Conservation (phyloP, 768 basidiomycete species). For the Termitomyces sp. region DNA sequence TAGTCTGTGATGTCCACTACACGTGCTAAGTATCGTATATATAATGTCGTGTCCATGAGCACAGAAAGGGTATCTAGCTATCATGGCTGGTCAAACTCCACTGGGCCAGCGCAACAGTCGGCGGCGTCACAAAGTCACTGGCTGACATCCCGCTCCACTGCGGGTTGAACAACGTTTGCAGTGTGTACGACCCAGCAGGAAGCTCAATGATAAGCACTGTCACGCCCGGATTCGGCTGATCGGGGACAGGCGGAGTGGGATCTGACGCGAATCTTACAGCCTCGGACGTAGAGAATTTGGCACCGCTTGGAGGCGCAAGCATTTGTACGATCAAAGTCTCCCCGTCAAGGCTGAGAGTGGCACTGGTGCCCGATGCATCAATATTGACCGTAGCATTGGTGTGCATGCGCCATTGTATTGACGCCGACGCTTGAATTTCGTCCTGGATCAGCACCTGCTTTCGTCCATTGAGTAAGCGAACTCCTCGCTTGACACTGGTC, state of each 20-base stretch:
- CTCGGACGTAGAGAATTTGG: slow-evolving; percentile 47
- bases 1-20: not conserved
- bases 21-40: not conserved
- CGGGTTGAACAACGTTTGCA: slow-evolving; percentile 91
- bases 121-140: slow-evolving; percentile 60
- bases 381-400: slow-evolving; percentile 80
- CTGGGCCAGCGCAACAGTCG: slow-evolving; percentile 57
- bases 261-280: slow-evolving; percentile 58
- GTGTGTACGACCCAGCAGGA: slow-evolving; percentile 62
- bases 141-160: slow-evolving; percentile 72
- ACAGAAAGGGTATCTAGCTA: slow-evolving; percentile 30
- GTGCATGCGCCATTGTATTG: slow-evolving; percentile 88
- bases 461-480: slow-evolving; percentile 77
- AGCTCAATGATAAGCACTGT: slow-evolving; percentile 72
- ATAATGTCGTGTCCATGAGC: slow-evolving; percentile 7
- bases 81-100: slow-evolving; percentile 81
- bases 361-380: slow-evolving; percentile 47
- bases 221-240: slow-evolving; percentile 75
- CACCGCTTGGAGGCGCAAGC: slow-evolving; percentile 62
- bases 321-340: slow-evolving; percentile 63
- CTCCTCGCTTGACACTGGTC: slow-evolving; percentile 74
- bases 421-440: slow-evolving; percentile 60
- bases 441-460: slow-evolving; percentile 91
- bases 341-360: slow-evolving; percentile 68
- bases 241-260: slow-evolving; percentile 51